Base-by-base conservation (phyloP, 495 filamentous ascomycete species). In the Podospora pseudoanserina region DNA sequence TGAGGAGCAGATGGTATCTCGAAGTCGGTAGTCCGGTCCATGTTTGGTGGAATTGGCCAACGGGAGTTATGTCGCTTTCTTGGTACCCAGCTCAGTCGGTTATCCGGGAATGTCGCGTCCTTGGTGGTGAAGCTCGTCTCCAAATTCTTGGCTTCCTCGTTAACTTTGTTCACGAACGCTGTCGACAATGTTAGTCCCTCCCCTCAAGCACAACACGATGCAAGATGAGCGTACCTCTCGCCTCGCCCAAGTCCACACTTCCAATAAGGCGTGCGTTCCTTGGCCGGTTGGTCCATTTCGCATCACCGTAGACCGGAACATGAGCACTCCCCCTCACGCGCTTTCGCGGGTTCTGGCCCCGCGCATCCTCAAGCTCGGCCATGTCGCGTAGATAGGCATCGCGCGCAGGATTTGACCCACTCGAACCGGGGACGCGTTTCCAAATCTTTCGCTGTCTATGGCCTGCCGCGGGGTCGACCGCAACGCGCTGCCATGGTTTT, bases 1-100 rank as follows among this genome's bases (percentile, higher is more conserved):
- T 69, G 66, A 18, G 57, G 61, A 9, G 67, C 61, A 5, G 60
- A 4, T 7, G 71, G 71, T 0, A 71, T 55, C 5, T 72, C 63
- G 32, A 74, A 71, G 30, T 73, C 69, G 39, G 72, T 71, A 26
- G 68, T 66, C 0, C 71, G 72, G 58, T 74, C 71, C 56, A 72
- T 32, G 13, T 69, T 68, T 9, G 73, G 72, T 59, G 73, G 66
- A 39, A 79, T 72, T 11, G 77, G 77, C 70, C 72, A 76, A 20
- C 77, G 74, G 27, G 72, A 70, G 61, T 74, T 77, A 69, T 79
- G 72, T n/a, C 77, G 70, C 65, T 79, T 79, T 44, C 73, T 70
- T 3, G 77, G 77, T 9, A 79, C 70, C 66, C 71, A 74, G 13
- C 58, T 68, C 27, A 74, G 34, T 6, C 13, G 16, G 4, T 72